Evolutionary conservation across 192 early-diverging fungal genomes (phyloP).

Genomic region (Anaeromyces robustus): DNA sequence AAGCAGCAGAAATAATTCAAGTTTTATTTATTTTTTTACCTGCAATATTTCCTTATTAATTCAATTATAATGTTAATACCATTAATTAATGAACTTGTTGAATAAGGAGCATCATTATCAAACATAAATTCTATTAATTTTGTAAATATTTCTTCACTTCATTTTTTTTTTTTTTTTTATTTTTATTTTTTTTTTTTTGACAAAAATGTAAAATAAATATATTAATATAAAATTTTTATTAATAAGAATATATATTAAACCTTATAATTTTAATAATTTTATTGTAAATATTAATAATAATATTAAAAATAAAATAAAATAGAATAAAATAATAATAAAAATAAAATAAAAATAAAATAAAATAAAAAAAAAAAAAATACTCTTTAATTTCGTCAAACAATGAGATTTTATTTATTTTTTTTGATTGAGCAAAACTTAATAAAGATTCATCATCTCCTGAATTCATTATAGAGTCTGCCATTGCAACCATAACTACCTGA

Average conservation of each 20-base stretch:
- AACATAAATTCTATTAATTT: constrained; percentile 83
- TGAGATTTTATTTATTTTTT: constrained; percentile 16
- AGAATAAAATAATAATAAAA: background rate
- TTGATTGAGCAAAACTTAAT: background rate
- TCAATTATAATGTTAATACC: constrained; percentile 96
- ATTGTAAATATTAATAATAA: too few relatives aligned
- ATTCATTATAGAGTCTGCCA: background rate
- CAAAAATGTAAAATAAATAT: too few relatives aligned
- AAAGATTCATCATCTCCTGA: background rate
- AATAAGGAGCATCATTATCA: constrained; percentile 50
- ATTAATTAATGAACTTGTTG: constrained; percentile 81
- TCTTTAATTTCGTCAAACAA: constrained; percentile 27
- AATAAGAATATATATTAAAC: too few relatives aligned
- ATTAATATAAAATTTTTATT: too few relatives aligned
- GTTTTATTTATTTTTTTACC: too few relatives aligned
- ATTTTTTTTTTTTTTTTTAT: too few relatives aligned
- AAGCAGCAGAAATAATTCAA: background rate
- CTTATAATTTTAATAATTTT: too few relatives aligned
- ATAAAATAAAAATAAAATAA: background rate
- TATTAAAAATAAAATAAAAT: constrained; percentile 13
- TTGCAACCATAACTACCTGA: background rate
- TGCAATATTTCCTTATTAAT: constrained; percentile 91
- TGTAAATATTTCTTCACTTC: constrained; percentile 55
- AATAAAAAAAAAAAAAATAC: background rate
- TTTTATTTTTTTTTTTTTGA: too few relatives aligned